These are phyloP conservation scores for Pseudogymnoascus sp. DNA, from an alignment of 2,329 filamentous ascomycete genomes.

Conservation along the genomic window DNA sequence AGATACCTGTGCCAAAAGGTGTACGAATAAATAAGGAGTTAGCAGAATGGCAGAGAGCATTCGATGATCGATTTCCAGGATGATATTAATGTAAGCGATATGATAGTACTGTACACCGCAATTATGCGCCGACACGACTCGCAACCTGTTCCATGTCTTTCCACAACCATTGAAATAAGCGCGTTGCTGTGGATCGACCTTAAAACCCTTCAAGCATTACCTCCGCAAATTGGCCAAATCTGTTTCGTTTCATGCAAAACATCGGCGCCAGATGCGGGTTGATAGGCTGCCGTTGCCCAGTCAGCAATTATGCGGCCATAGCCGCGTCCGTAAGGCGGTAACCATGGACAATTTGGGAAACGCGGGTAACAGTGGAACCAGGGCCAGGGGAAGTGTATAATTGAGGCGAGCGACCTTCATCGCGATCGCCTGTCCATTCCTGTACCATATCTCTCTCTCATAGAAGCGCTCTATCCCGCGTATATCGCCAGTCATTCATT, in stretches of 20 bases:
- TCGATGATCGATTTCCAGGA: not conserved
- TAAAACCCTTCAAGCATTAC: not conserved
- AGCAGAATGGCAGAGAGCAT: not conserved
- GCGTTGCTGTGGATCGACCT: not conserved
- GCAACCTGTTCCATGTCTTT: not conserved
- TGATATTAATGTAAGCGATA: not conserved
- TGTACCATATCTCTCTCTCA: slow-evolving; percentile 2
- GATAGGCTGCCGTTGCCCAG: slow-evolving; percentile 4
- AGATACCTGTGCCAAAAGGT: slow-evolving; percentile 2
- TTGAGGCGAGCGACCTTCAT: not conserved
- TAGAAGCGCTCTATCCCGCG: not conserved
- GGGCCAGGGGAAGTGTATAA: slow-evolving; percentile 5
- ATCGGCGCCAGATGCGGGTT: not conserved
- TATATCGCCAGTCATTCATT: slow-evolving; percentile 3
- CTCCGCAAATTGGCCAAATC: not conserved
- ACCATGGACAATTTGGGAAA: slow-evolving; percentile 6
- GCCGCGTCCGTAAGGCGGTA: slow-evolving; percentile 2
- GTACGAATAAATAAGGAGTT: not conserved
- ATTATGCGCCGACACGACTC: slow-evolving; percentile 2
- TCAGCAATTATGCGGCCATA: not conserved
- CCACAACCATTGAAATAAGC: slow-evolving; percentile 1
- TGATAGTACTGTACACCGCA: not conserved
- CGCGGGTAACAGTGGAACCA: slow-evolving; percentile 6
- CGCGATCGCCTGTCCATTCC: not conserved
- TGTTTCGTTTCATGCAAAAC: slow-evolving; percentile 7